phyloP scores from a whole-genome alignment of 257 asterid genomes.

The Linderniella brevidens region DNA sequence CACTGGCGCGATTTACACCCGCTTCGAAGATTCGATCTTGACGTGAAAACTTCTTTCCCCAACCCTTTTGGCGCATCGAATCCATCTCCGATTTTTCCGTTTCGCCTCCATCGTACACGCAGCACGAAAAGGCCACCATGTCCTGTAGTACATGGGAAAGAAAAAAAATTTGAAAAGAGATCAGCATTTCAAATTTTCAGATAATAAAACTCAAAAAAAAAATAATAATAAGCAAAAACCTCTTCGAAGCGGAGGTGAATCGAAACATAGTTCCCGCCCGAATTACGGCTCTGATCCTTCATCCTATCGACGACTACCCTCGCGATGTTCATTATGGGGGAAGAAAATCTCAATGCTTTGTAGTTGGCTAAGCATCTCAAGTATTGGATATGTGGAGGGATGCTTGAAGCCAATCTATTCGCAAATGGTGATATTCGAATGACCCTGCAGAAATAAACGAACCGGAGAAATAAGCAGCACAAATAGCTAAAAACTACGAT shows the following conservation, averaged over 20 bases:
- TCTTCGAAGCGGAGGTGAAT: conserved; percentile 83
- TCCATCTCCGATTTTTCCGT: conserved; percentile 53
- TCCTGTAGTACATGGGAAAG: conserved; percentile 26
- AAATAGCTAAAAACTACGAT: not conserved
- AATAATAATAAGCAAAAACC: conserved; percentile 17
- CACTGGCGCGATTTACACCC: conserved; percentile 52
- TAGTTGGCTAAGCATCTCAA: conserved; percentile 72
- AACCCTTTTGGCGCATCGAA: conserved; percentile 45
- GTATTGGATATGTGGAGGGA: conserved; percentile 58
- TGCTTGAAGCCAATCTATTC: conserved; percentile 52
- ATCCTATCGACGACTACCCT: conserved; percentile 38
- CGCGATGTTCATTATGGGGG: conserved; percentile 38
- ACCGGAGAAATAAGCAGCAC: not conserved
- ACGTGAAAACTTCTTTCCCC: conserved; percentile 59
- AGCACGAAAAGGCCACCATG: conserved; percentile 92
- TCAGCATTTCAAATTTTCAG: not conserved
- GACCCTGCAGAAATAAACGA: conserved; percentile 31
- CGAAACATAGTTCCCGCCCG: conserved; percentile 57
- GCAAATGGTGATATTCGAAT: conserved; percentile 77
- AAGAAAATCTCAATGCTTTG: conserved; percentile 66
- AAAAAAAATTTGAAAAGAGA: not conserved
- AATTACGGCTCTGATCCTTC: conserved; percentile 39
- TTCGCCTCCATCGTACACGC: conserved; percentile 58
- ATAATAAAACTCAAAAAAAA: not conserved
- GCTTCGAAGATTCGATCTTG: conserved; percentile 34